These are phyloP conservation scores for Ustilago sp. DNA, from an alignment of 1,284 basidiomycete species.

Conservation along the genomic window DNA sequence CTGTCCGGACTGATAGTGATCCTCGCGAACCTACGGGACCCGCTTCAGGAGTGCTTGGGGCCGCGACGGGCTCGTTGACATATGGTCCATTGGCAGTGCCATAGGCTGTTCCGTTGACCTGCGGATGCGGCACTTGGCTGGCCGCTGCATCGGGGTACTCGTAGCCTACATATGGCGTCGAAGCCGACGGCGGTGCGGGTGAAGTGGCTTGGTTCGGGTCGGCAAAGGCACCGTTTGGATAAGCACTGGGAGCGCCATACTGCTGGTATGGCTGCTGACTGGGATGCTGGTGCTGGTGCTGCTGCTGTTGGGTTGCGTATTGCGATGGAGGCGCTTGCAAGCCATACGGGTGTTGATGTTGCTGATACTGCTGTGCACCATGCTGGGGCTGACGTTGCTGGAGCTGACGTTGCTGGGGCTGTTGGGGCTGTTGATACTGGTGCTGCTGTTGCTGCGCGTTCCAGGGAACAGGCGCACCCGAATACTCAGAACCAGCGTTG, in stretches of 20 bases:
- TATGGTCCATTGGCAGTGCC: slow-evolving; percentile 5
- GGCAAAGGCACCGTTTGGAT: slow-evolving; percentile 20
- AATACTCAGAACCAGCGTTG: slow-evolving; percentile 4
- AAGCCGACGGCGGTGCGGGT: slow-evolving; percentile 6
- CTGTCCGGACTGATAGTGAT: slow-evolving; percentile 30
- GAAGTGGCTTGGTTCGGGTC: slow-evolving; percentile 20
- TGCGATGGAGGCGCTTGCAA: slow-evolving; percentile 12
- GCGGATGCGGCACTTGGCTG: slow-evolving; percentile 11
- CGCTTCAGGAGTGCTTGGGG: not conserved
- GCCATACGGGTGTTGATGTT: slow-evolving; percentile 26
- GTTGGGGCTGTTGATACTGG: slow-evolving; percentile 10
- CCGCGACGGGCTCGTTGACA: slow-evolving; percentile 5
- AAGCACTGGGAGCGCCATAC: slow-evolving; percentile 2
- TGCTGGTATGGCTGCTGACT: slow-evolving; percentile 18
- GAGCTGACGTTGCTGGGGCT: slow-evolving; percentile 12
- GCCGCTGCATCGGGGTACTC: slow-evolving; percentile 9
- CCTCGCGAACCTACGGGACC: slow-evolving; percentile 12
- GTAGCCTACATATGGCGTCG: slow-evolving; percentile 20
- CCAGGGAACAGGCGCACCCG: slow-evolving; percentile 17
- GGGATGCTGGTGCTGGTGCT: slow-evolving; percentile 11
- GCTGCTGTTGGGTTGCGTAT: slow-evolving; percentile 14
- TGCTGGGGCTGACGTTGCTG: slow-evolving; percentile 9
- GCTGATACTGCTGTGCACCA: slow-evolving; percentile 16
- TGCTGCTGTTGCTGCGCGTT: slow-evolving; percentile 21
- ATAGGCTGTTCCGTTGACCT: slow-evolving; percentile 14